Evolutionary conservation across 2,329 filamentous ascomycete genomes (phyloP).

Genomic region (Aspergillus hiratsukae): DNA sequence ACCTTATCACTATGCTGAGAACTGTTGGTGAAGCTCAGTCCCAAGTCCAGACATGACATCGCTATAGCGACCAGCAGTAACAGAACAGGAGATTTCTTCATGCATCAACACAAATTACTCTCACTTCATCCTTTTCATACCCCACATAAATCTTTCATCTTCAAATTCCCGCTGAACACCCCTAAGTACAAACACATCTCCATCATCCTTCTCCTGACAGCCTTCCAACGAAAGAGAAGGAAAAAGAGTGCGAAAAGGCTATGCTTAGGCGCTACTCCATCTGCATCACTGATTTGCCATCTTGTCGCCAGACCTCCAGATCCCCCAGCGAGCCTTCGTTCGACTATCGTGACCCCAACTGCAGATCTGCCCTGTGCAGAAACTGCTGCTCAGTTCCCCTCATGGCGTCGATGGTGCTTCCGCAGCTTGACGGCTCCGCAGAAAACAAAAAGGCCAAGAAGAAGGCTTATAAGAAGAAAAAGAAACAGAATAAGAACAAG

Average conservation of each 20-base stretch:
- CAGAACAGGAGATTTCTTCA: background rate
- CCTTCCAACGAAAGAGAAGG: background rate
- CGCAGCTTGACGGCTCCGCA: conserved; percentile 7
- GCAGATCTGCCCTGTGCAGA: background rate
- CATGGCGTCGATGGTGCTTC: conserved; percentile 1
- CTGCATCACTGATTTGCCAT: conserved; percentile 14
- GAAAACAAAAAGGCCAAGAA: conserved; percentile 2
- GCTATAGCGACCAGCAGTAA: background rate
- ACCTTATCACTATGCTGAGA: background rate
- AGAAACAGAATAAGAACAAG: conserved; percentile 6
- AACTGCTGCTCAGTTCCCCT: background rate
- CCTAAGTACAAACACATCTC: background rate
- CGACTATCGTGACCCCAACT: background rate
- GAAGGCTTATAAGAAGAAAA: conserved; percentile 7
- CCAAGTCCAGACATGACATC: background rate
- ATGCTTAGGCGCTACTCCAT: conserved; percentile 15
- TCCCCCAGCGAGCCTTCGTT: conserved; percentile 5
- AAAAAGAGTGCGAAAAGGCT: background rate
- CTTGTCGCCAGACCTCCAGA: background rate
- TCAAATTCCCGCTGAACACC: background rate
- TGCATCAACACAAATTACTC: background rate
- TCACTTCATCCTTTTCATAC: background rate
- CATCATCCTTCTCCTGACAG: conserved; percentile 3
- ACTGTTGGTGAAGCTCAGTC: background rate
- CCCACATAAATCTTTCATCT: background rate